phyloP scores from a whole-genome alignment of 345 rosid genomes.

The Pugionium cornutum region DNA sequence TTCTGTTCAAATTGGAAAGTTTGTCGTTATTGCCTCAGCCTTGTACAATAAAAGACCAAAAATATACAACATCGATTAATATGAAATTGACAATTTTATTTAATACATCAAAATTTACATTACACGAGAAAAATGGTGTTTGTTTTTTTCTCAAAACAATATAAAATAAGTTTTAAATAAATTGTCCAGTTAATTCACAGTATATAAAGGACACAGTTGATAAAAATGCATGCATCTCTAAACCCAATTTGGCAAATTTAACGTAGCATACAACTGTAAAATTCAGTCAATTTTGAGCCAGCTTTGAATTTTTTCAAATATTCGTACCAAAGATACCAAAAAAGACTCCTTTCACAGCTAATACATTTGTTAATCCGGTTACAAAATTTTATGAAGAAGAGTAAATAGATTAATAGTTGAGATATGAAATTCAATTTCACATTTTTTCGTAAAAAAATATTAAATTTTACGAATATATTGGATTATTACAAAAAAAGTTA shows the following conservation, averaged over 20 bases:
- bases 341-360: background rate
- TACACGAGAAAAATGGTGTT: too few species aligned
- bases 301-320: constrained; percentile 26
- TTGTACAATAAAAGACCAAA: background rate
- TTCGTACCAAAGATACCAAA: constrained; percentile 28
- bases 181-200: too few species aligned
- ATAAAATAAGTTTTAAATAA: too few species aligned
- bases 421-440: too few species aligned
- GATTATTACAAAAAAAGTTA: background rate
- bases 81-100: too few species aligned
- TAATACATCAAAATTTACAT: too few species aligned
- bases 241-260: constrained; percentile 11
- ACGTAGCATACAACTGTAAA: constrained; percentile 7
- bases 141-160: too few species aligned
- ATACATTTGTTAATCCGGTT: background rate
- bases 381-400: too few species aligned
- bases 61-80: background rate
- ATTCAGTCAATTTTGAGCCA: constrained; percentile 19
- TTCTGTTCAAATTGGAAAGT: constrained; percentile 6
- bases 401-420: too few species aligned
- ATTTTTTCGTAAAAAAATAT: too few species aligned
- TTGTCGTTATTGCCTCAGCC: background rate
- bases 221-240: constrained; percentile 10
- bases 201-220: background rate
- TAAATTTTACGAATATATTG: too few species aligned